Conservation (phyloP, 108 stramenopile genomes). For the Stephanodiscus triporus region DNA sequence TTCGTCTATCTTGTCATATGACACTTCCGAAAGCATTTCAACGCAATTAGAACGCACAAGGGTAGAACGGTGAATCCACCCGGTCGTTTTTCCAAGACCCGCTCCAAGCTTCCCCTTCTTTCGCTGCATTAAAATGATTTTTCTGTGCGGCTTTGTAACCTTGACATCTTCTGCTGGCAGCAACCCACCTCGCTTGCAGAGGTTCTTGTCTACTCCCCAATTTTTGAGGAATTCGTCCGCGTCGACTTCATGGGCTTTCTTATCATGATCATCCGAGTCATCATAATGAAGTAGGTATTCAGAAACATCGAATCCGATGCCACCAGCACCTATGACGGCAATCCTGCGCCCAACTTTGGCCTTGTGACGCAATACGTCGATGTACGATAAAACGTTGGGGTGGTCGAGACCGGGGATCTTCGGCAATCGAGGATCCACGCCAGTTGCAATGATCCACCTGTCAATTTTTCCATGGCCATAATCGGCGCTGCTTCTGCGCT, state of each 20-base stretch:
- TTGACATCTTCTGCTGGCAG: conserved; percentile 31
- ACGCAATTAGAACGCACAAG: conserved; percentile 83
- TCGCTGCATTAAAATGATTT: conserved; percentile 91
- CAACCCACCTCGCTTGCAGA: conserved; percentile 67
- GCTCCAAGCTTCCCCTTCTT: conserved; percentile 92
- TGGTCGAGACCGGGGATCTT: conserved; percentile 86
- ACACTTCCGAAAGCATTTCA: conserved; percentile 82
- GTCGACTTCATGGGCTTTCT: conserved; percentile 58
- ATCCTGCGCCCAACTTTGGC: conserved; percentile 87
- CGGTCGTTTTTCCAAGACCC: conserved; percentile 93
- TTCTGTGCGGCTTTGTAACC: conserved; percentile 54
- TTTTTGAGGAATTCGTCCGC: conserved; percentile 84
- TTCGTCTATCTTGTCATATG: conserved; percentile 91
- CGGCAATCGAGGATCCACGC: conserved; percentile 88
- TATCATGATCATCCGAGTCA: conserved; percentile 52
- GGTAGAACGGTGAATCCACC: conserved; percentile 96
- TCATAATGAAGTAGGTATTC: conserved; percentile 88
- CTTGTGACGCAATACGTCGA: conserved; percentile 88
- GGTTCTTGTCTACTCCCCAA: conserved; percentile 91
- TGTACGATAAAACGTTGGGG: conserved; percentile 93
- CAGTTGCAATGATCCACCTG: conserved; percentile 93
- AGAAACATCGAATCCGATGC: conserved; percentile 98
- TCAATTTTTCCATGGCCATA: conserved; percentile 55
- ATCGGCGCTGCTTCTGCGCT: conserved; percentile 11
- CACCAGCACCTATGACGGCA: conserved; percentile 97